Conservation (phyloP, 805 yeast species). For the Starmerella kuoi region DNA sequence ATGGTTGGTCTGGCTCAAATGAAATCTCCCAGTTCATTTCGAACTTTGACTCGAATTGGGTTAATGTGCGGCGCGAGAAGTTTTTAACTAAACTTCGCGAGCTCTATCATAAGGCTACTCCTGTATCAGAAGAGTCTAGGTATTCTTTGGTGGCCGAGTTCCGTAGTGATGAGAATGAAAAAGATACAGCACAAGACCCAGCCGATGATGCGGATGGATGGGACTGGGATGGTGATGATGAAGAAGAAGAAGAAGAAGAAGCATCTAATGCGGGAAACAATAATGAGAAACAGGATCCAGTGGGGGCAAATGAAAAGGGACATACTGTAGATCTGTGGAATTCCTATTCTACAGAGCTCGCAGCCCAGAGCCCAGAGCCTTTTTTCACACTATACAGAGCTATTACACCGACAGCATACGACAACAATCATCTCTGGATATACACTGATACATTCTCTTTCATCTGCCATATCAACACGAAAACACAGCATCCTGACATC, state of each 20-base stretch:
- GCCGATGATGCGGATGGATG: constrained; percentile 16
- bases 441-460: constrained; percentile 18
- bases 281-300: too few species aligned
- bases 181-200: background rate
- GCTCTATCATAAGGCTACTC: background rate
- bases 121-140: background rate
- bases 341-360: constrained; percentile 8
- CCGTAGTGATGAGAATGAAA: constrained; percentile 2
- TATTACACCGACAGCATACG: constrained; percentile 18
- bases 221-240: constrained; percentile 23
- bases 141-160: background rate
- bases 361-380: constrained; percentile 4
- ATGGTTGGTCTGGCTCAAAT: constrained; percentile 7
- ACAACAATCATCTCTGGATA: constrained; percentile 11
- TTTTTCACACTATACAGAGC: constrained; percentile 19
- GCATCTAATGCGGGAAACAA: background rate
- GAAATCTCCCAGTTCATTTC: constrained; percentile 11
- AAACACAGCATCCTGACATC: constrained; percentile 1
- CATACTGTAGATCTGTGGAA: constrained; percentile 7
- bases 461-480: background rate
- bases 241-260: constrained; percentile 13
- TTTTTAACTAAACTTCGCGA: background rate
- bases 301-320: too few species aligned
- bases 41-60: constrained; percentile 13
- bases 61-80: constrained; percentile 6